Percentiles rank a stretch among this genome's conserved stretches.
phyloP scores from a whole-genome alignment of 352 stramenopile genomes.

The Globisporangium spiculum region DNA sequence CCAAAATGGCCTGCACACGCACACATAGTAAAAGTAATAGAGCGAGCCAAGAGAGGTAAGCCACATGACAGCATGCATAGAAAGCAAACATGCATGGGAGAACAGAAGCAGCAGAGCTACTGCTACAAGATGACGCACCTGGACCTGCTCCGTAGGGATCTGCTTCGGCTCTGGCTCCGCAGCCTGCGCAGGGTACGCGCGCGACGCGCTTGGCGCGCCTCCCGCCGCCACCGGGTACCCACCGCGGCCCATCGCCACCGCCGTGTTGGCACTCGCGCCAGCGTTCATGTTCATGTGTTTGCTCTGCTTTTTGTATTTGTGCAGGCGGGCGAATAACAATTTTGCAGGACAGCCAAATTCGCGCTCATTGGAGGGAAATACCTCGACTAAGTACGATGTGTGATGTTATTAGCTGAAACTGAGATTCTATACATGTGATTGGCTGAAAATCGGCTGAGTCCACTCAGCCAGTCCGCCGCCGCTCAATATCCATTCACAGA shows the following conservation, averaged over 20 bases:
- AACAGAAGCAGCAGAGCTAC: not conserved
- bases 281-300: conserved; percentile 8
- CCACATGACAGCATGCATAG: not conserved
- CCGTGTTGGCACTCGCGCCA: conserved; percentile 18
- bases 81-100: not conserved
- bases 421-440: conserved; percentile 19
- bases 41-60: not conserved
- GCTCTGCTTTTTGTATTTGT: conserved; percentile 2
- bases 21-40: not conserved
- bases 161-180: conserved; percentile 53
- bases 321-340: no score
- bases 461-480: conserved; percentile 19
- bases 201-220: conserved; percentile 6
- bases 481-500: conserved; percentile 11
- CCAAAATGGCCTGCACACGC: conserved; percentile 67
- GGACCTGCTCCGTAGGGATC: conserved; percentile 80
- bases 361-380: not conserved
- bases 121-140: conserved; percentile 34
- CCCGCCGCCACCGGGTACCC: conserved; percentile 6
- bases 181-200: conserved; percentile 26
- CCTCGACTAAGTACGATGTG: conserved; percentile 23
- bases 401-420: conserved; percentile 27
- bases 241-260: conserved; percentile 29
- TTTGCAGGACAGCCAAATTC: not conserved
- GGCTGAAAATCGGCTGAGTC: conserved; percentile 20